phyloP scores from a whole-genome alignment of 164 flowering plant genomes.

The Kingdonia uniflora region DNA sequence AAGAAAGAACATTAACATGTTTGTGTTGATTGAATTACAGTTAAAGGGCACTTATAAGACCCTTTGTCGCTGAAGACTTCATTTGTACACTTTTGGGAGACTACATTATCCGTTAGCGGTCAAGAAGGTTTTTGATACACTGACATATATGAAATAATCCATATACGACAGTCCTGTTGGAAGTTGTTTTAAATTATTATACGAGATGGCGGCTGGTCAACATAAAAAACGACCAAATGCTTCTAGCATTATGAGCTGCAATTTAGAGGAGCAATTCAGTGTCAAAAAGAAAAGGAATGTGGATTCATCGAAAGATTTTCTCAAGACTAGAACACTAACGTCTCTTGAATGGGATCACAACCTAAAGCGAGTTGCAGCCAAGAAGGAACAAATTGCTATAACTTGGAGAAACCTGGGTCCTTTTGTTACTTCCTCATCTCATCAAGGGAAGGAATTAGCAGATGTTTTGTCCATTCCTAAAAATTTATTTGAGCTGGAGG shows the following conservation, averaged over 20 bases:
- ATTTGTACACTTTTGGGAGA: too few relatives aligned
- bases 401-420: conserved; percentile 47
- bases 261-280: conserved; percentile 32
- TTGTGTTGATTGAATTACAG: too few relatives aligned
- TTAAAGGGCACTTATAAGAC: too few relatives aligned
- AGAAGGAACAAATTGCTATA: conserved; percentile 65
- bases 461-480: conserved; percentile 54
- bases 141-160: too few relatives aligned
- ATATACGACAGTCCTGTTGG: background rate
- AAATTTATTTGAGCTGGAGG: conserved; percentile 52
- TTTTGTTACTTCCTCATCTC: conserved; percentile 34
- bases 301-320: conserved; percentile 20
- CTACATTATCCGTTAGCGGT: too few relatives aligned
- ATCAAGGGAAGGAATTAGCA: conserved; percentile 31
- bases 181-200: too few relatives aligned
- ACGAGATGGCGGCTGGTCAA: conserved; percentile 77
- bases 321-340: conserved; percentile 36
- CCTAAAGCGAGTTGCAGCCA: conserved; percentile 49
- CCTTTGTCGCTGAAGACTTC: too few relatives aligned
- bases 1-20: too few relatives aligned
- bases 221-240: conserved; percentile 47
- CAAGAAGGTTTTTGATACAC: too few relatives aligned
- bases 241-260: conserved; percentile 28
- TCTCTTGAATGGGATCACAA: conserved; percentile 62
- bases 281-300: conserved; percentile 39